Base-by-base conservation (phyloP, 1,284 basidiomycete genomes). In the Marasmius oreades region DNA sequence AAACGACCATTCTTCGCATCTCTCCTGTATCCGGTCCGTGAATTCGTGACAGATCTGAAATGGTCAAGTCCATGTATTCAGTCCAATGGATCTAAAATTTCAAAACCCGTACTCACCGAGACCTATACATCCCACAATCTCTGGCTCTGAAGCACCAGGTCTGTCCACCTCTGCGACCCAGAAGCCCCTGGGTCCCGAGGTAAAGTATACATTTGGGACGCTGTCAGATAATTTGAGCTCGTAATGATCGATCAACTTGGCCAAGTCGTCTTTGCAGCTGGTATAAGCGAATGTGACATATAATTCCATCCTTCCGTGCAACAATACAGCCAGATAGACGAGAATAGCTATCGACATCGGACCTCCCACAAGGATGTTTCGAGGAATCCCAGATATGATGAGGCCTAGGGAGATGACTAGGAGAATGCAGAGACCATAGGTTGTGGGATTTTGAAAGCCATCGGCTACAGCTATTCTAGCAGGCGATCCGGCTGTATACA, bases 131-230 rank as follows among this genome's bases (percentile, higher is more conserved):
- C 69, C 70, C 14, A 69, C 62, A 16, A 71, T 62, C 37, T 66
- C 62, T 3, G 57, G 47, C 7, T 53, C 43, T 20, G 44, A 43
- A 28, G 55, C 48, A 20, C 60, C 59, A 5, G 61, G 55, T 18
- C 26, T 45, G 31, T 59, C 55, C 8, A 53, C 48, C 51, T 69
- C 70, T 11, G 63, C 68, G 12, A 70, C 66, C 68, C 69, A 70
- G 39, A 69, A 70, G 6, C 57, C 66, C 52, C 63, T 67, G 4
- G 56, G 56, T 4, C 64, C 62, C 16, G 57, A 56, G 2, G 64
- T 60, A 2, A 57, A 55, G 14, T 61, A 55, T 1, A 63, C 56
- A 0, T 54, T 55, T 10, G 42, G n/a, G 7, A 16, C 43, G 28
- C 51, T 45, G 14, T 48, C 55, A 26, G 33, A 10, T 28, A 20